Percentiles rank a stretch among this genome's conserved stretches.
These are phyloP conservation scores for Microdochium paspali DNA, from an alignment of 2,329 filamentous ascomycete species.

Conservation along the genomic window DNA sequence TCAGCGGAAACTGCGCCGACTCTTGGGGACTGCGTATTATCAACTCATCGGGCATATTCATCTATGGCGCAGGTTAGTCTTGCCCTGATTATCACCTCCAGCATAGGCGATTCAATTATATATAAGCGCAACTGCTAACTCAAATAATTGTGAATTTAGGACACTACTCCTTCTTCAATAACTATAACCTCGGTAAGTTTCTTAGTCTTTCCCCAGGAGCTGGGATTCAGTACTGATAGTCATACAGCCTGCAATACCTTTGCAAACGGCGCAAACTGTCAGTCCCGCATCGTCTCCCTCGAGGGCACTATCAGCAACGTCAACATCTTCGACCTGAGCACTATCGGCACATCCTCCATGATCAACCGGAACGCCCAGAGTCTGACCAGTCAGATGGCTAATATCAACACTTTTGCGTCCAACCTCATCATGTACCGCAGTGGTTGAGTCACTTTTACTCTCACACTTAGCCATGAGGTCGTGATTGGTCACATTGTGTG, in stretches of 20 bases:
- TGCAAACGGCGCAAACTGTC: conserved; percentile 25
- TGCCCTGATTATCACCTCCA: too few species aligned
- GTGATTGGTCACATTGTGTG: too few species aligned
- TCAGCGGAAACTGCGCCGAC: conserved; percentile 27
- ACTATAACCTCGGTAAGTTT: conserved; percentile 35
- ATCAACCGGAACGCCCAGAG: conserved; percentile 20
- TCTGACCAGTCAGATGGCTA: conserved; percentile 18
- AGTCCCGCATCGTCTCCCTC: conserved; percentile 27
- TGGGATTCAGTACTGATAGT: neutral
- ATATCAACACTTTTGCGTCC: conserved; percentile 19
- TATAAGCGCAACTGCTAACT: too few species aligned
- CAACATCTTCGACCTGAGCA: conserved; percentile 35
- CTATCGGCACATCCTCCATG: conserved; percentile 31
- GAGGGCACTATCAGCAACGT: conserved; percentile 23
- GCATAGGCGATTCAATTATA: too few species aligned
- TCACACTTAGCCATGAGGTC: too few species aligned
- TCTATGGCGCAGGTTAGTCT: conserved; percentile 51
- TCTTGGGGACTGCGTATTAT: conserved; percentile 54
- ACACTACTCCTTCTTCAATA: conserved; percentile 54
- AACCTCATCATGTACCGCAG: conserved; percentile 20
- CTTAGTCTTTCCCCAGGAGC: neutral
- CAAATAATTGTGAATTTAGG: too few species aligned
- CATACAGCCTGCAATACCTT: conserved; percentile 22
- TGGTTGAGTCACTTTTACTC: conserved; percentile 6
- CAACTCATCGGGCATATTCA: conserved; percentile 36